Percentiles rank a stretch among this genome's conserved stretches.
Conservation (phyloP, 441 rosid species). For the Adansonia rubrostipa region DNA sequence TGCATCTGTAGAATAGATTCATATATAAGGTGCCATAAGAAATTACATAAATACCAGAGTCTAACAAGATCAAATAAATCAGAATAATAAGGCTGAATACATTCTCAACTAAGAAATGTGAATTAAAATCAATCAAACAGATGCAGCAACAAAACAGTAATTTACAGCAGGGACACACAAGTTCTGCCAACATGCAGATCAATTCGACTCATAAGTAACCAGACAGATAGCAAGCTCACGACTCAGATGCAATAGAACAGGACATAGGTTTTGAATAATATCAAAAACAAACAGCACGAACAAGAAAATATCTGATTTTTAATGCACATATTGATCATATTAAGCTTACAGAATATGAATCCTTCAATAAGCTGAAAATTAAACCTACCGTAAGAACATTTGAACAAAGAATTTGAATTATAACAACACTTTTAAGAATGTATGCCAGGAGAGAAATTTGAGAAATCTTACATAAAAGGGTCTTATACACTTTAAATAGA, state of each 20-base stretch:
- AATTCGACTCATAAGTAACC: background rate
- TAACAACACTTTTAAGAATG: background rate
- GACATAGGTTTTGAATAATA: background rate
- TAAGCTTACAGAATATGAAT: background rate
- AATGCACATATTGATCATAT: background rate
- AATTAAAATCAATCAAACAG: background rate
- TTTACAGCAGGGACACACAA: background rate
- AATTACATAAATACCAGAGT: slow-evolving; percentile 18
- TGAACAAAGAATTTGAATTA: background rate
- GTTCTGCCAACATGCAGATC: slow-evolving; percentile 4
- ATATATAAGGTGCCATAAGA: slow-evolving; percentile 26
- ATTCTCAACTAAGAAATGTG: background rate
- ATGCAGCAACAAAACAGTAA: background rate
- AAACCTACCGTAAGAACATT: background rate
- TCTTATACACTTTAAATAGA: background rate
- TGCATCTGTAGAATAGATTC: slow-evolving; percentile 35
- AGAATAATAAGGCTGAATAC: background rate
- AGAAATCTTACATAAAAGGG: background rate
- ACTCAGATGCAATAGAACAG: background rate
- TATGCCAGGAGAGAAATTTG: background rate
- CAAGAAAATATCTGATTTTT: background rate
- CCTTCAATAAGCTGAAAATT: background rate
- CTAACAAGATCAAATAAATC: slow-evolving; percentile 10
- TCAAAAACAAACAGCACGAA: background rate
- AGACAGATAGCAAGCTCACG: background rate